These are phyloP conservation scores for Magnusiomyces suaveolens DNA, from an alignment of 1,139 yeast genomes.

Conservation along the genomic window DNA sequence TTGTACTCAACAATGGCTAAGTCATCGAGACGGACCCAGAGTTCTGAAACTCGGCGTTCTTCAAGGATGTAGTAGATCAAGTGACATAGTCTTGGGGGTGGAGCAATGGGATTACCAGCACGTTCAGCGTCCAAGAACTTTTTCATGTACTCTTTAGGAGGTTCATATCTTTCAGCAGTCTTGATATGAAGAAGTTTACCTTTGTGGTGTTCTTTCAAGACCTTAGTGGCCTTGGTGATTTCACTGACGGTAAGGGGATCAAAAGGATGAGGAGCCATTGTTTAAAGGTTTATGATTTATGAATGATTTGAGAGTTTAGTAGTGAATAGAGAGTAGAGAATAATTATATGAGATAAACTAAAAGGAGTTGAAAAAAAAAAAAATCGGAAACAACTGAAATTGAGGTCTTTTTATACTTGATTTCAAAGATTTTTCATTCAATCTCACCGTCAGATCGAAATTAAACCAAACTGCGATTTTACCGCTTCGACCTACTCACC, in stretches of 20 bases:
- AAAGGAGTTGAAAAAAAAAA: background rate
- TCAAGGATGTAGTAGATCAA: slow-evolving; percentile 57
- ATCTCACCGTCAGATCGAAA: background rate
- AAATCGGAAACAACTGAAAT: background rate
- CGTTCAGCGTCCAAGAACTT: slow-evolving; percentile 62
- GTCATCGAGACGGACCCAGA: slow-evolving; percentile 56
- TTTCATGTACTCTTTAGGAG: slow-evolving; percentile 62
- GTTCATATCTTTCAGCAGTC: background rate
- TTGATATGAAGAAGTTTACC: slow-evolving; percentile 32
- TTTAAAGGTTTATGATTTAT: background rate
- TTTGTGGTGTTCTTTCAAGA: slow-evolving; percentile 40
- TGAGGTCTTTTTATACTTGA: background rate
- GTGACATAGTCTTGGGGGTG: slow-evolving; percentile 50
- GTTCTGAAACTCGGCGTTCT: slow-evolving; percentile 53
- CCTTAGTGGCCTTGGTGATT: slow-evolving; percentile 46
- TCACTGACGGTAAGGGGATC: slow-evolving; percentile 62
- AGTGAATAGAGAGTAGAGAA: background rate
- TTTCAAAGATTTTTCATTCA: background rate
- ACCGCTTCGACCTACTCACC: background rate
- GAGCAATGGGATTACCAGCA: slow-evolving; percentile 47
- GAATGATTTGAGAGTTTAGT: background rate
- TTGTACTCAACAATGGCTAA: slow-evolving; percentile 48
- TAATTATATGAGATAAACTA: background rate
- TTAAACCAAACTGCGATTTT: background rate
- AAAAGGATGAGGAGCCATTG: slow-evolving; percentile 40